Base-by-base conservation (phyloP, 139 green algal species). In the Raphidocelis subcapitata region DNA sequence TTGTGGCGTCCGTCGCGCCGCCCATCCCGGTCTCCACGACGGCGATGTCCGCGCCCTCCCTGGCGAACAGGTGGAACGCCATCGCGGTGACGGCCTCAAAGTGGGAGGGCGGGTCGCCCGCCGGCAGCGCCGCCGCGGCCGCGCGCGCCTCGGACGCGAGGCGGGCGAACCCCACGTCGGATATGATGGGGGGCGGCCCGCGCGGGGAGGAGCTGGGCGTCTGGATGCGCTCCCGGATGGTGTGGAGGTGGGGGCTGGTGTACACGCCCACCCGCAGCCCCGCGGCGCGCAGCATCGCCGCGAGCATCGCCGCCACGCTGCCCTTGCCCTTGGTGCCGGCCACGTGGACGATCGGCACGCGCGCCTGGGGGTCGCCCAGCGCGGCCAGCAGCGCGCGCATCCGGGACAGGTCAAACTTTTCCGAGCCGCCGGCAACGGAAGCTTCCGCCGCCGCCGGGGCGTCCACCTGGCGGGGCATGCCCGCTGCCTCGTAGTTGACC, bases 241-340 rank as follows among this genome's bases (percentile, higher is more conserved):
- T 67, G 15, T 81, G 47, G 67, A 98, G 65, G 77, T 98, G 93
- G 0, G 93, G 93, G 46, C 86, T 92, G 46, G 88, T 96, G 80
- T 98, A 98, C 0, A 66, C 51, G 14, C 93, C 93, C 0, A 89
- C 84, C 1, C 46, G 75, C 54, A 90, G 86, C 1, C 88, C 89
- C 5, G 85, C 83, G 3, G 80, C 52, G 0, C 69, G 55, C n/a
- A 97, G 72, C 16, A 92, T 85, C n/a, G 35, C 41, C 1, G 82
- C 65, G 16, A 98, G 72, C 60, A 97, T 69, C 20, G 86, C 66
- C 0, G 77, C 83, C 5, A 82, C 89, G 56, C 90, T 96, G 21
- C 93, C 93, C 67, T 98, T 98, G 76, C 93, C 93, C 73, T 97
- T 97, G 61, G 87, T 97, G 41, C 93, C 93, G 3, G 89, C 91